A percentile compares a stretch with the other conserved stretches of the same genome.
These are phyloP conservation scores for Anthracocystis setariae DNA, from an alignment of 1,284 basidiomycete genomes.

Conservation along the genomic window DNA sequence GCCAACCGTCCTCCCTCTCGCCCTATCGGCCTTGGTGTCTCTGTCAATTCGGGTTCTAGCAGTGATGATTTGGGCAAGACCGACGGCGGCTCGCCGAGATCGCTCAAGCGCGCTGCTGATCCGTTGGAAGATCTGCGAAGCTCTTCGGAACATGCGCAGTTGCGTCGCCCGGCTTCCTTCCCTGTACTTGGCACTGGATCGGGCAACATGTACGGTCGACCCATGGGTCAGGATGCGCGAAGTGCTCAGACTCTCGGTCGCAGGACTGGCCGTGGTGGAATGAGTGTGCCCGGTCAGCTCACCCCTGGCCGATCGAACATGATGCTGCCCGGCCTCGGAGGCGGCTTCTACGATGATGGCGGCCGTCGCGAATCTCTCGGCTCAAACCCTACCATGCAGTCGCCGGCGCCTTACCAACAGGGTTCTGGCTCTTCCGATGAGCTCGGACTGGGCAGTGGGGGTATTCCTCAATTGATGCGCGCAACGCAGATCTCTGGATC, in stretches of 20 bases:
- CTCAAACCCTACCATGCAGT: conserved; percentile 31
- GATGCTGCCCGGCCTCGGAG: conserved; percentile 33
- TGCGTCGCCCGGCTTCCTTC: conserved; percentile 45
- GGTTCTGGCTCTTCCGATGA: conserved; percentile 39
- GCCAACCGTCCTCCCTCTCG: conserved; percentile 29
- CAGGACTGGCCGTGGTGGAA: conserved; percentile 33
- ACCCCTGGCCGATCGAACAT: conserved; percentile 37
- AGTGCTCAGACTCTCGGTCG: conserved; percentile 29
- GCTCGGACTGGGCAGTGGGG: conserved; percentile 24
- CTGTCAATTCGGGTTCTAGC: conserved; percentile 19
- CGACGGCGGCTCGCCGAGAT: conserved; percentile 36
- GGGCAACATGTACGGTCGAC: conserved; percentile 31
- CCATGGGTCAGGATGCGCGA: conserved; percentile 31
- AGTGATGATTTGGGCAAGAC: conserved; percentile 32
- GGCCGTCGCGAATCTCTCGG: conserved; percentile 36
- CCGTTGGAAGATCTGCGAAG: conserved; percentile 36
- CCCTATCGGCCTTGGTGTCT: conserved; percentile 37
- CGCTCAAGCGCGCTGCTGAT: conserved; percentile 49
- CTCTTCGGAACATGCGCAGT: conserved; percentile 33
- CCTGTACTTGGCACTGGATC: conserved; percentile 37
- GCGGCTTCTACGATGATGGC: conserved; percentile 33
- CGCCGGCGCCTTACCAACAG: conserved; percentile 27
- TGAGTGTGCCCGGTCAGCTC: conserved; percentile 24
- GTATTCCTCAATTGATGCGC: conserved; percentile 49
- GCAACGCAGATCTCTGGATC: conserved; percentile 42